Evolutionary conservation across 805 yeast species (phyloP), one percentile per base, ranked within the genome.

Genomic region (Monosporozyma unispora): DNA sequence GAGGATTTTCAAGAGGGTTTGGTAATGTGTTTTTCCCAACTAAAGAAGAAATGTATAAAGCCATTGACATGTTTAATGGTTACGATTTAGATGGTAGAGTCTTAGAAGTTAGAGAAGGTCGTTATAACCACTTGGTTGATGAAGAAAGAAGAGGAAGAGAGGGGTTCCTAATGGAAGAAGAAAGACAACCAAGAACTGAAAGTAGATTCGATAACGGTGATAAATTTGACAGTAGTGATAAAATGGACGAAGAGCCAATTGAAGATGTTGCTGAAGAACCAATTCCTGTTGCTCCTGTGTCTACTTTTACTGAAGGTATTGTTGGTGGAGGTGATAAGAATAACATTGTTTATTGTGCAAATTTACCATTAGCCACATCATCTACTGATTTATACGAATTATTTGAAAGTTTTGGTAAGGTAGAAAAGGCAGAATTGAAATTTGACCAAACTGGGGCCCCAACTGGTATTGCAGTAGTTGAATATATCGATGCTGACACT

Each of bases 291-390:
- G 16, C n/a, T 14, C 47, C 43, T 12, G 12, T 14, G 4, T 38
- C 44, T 9, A 29, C 44, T 4, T 87, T 89, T 65, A 79, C 88
- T 14, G 78, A 75, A 44, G 84, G 81, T 50, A 89, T 87, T 35
- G 59, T 64, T 11, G 87, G 84, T 2, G 71, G 74, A 45, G 88
- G 87, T 46, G 76, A 70, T 38, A 79, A 78, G 46, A 82, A 81
- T 47, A 77, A 72, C 31, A 73, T 78, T 19, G 76, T 91, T 41
- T 84, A 70, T 60, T 89, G 85, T 28, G 75, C 74, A 42, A 91
- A 90, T 70, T 73, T 91, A 62, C 98, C 98, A 37, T 88, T 80
- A 75, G 82, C 89, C 48, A 90, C 97, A 16, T 78, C 89, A 28
- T 80, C 81, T 55, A 81, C 82, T 50, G 97, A 91, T 67, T 76